Base-by-base conservation (phyloP, 306 rosid species). In the Quercus aquifolioides region DNA sequence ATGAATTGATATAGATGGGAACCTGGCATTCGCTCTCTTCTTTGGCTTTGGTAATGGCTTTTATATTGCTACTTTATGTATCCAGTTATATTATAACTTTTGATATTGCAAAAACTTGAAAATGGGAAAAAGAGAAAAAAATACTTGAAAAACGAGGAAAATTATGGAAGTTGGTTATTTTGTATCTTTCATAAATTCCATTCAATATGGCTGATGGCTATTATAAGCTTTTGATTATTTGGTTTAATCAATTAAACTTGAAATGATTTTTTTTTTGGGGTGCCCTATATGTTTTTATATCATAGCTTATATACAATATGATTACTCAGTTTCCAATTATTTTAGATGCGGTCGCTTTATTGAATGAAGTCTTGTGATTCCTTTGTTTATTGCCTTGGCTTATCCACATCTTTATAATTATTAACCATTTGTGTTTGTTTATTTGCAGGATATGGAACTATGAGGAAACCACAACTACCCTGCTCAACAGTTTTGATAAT, bases 401-500 rank as follows among this genome's bases (percentile, higher is more conserved):
- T 64, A 17, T 64, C 46, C 20, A 6, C 33, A 64, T 64, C 23
- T 30, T 43, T 21, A 38, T 62, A 4, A 77, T 52, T 79, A 71
- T 43, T 81, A 77, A 74, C 76, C 69, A 43, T 76, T 30, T 78
- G 74, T 31, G 49, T 86, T 69, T 77, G 46, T 76, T 78, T 64
- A 33, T 43, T 78, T 31, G 12, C 84, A 96, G 99, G 85, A 80
- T 96, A 75, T 96, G 98, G 97, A 91, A 96, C 75, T 93, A 93
- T n/a, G 88, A 86, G 76, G 94, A 91, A 84, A 89, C 96, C 54
- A 84, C 87, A 84, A 89, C 96, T 54, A 84, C 87, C 75, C 94
- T 88, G 57, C 92, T 93, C 70, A 96, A 96, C 87, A 89, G 91
- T 88, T 93, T 96, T 86, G 92, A 93, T 78, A 96, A 93, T 80